Evolutionary conservation across 257 asterid species (phyloP).

Genomic region (Marsdenia floribunda): DNA sequence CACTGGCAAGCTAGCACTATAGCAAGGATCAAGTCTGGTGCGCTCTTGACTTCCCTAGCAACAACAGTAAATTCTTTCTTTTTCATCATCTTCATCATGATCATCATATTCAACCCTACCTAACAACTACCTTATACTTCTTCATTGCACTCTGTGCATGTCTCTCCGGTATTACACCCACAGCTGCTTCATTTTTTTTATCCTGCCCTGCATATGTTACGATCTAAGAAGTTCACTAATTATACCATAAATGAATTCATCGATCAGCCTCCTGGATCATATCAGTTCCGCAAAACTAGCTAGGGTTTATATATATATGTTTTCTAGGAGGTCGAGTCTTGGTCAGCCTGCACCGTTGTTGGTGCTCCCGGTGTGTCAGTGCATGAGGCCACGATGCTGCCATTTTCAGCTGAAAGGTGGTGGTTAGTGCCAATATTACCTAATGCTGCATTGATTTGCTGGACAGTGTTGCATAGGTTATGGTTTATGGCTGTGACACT

Average conservation of each 20-base stretch:
- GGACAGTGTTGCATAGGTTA: conserved; percentile 61
- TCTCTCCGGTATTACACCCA: no score
- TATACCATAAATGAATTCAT: conserved; percentile 9
- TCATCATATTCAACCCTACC: conserved; percentile 14
- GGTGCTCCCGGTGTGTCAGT: conserved; percentile 21
- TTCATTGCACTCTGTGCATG: not conserved
- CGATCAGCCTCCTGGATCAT: no score
- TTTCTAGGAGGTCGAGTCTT: conserved; percentile 31
- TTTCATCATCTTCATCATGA: not conserved
- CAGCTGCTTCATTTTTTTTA: no score
- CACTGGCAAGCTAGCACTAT: conserved; percentile 17
- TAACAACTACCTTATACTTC: conserved; percentile 26
- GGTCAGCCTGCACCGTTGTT: conserved; percentile 18
- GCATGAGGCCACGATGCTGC: conserved; percentile 7
- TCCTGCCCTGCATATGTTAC: not conserved
- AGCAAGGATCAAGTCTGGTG: conserved; percentile 67
- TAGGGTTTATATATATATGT: not conserved
- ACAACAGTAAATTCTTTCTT: not conserved
- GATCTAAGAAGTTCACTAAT: conserved; percentile 18
- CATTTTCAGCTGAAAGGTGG: not conserved
- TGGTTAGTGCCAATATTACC: not conserved
- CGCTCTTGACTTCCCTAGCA: conserved; percentile 86
- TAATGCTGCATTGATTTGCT: conserved; percentile 58
- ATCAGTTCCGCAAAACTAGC: no score
- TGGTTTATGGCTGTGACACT: conserved; percentile 75